phyloP scores from a whole-genome alignment of 306 rosid species.

The Medicago arabica region DNA sequence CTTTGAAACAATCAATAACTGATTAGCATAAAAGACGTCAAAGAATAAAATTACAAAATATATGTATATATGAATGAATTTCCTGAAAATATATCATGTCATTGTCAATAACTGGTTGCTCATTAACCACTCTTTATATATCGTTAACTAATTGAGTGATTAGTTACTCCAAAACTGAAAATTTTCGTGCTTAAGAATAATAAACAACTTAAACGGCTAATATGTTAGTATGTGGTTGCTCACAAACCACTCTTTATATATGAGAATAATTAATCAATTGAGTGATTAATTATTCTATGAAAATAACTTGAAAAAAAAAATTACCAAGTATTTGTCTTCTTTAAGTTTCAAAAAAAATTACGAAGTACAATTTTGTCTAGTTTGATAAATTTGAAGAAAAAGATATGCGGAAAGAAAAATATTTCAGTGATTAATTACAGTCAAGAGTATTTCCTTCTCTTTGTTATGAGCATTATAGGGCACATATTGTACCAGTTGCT shows the following conservation, averaged over 20 bases:
- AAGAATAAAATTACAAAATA: slow-evolving; percentile 14
- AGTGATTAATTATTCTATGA: slow-evolving; percentile 1
- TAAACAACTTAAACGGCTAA: too few relatives aligned
- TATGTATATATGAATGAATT: not conserved
- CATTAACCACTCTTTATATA: not conserved
- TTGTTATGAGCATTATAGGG: not conserved
- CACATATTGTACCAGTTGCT: slow-evolving; percentile 1
- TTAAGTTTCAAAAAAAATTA: slow-evolving; percentile 12
- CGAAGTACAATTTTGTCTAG: not conserved
- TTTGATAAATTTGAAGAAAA: slow-evolving; percentile 7
- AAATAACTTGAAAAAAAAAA: not conserved
- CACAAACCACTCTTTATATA: not conserved
- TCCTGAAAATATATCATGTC: not conserved
- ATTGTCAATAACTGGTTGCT: slow-evolving; percentile 5
- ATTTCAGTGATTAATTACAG: not conserved
- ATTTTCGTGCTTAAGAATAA: too few relatives aligned
- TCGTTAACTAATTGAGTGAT: not conserved
- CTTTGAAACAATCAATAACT: slow-evolving; percentile 18
- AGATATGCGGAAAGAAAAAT: slow-evolving; percentile 15
- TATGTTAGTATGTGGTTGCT: not conserved
- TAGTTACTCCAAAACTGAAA: too few relatives aligned
- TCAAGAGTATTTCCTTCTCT: slow-evolving; percentile 1
- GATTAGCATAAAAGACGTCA: not conserved
- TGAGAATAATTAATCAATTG: slow-evolving; percentile 11
- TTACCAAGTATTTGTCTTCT: not conserved